Percentiles rank a stretch among this genome's conserved stretches.
Conservation (phyloP, 2,329 filamentous ascomycete genomes). For the Alternaria brassicae region DNA sequence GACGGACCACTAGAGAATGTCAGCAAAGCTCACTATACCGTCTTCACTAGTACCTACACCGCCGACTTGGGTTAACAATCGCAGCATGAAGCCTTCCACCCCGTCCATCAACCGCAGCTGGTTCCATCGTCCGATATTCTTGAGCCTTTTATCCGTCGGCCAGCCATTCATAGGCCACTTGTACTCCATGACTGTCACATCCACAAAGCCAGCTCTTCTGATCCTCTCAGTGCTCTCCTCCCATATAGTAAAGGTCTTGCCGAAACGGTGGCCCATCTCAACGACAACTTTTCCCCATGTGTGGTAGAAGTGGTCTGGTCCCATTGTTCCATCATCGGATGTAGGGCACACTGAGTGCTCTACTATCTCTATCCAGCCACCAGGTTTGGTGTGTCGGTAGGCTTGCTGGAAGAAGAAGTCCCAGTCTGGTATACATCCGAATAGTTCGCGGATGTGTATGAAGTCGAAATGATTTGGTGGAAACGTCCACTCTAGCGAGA, state of each 20-base stretch:
- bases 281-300: slow-evolving; percentile 46
- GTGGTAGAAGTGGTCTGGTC: slow-evolving; percentile 47
- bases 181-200: slow-evolving; percentile 41
- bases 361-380: slow-evolving; percentile 54
- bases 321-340: slow-evolving; percentile 52
- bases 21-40: not conserved
- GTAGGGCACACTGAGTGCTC: slow-evolving; percentile 52
- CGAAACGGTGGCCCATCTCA: slow-evolving; percentile 48
- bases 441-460: slow-evolving; percentile 56
- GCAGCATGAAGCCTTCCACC: slow-evolving; percentile 49
- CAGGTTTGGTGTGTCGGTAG: slow-evolving; percentile 49
- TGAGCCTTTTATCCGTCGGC: slow-evolving; percentile 39
- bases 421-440: slow-evolving; percentile 57
- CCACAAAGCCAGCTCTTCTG: slow-evolving; percentile 44
- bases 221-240: slow-evolving; percentile 44
- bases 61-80: slow-evolving; percentile 46
- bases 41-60: slow-evolving; percentile 29
- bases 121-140: slow-evolving; percentile 50
- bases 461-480: slow-evolving; percentile 51
- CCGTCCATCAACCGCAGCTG: slow-evolving; percentile 47
- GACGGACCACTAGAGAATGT: slow-evolving; percentile 37
- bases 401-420: slow-evolving; percentile 51
- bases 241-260: slow-evolving; percentile 49
- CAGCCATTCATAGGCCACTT: slow-evolving; percentile 50
- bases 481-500: slow-evolving; percentile 53